These are phyloP conservation scores for Trichoderma harzianum DNA, from an alignment of 2,329 filamentous ascomycete genomes.

Conservation along the genomic window DNA sequence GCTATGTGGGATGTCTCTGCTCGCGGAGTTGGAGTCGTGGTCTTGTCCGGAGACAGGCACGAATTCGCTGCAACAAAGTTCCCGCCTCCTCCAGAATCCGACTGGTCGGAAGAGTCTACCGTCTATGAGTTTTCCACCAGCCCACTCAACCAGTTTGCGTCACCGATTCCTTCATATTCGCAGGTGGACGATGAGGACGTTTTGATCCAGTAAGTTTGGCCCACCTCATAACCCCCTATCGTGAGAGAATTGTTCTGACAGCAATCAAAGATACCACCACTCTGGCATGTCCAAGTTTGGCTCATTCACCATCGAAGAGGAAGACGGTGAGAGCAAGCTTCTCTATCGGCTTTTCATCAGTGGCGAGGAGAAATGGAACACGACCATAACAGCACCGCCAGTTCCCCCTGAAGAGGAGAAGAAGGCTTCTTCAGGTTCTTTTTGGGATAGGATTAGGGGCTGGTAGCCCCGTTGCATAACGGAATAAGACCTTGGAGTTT, in stretches of 20 bases:
- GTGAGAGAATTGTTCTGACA: conserved; percentile 9
- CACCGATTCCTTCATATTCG: conserved; percentile 77
- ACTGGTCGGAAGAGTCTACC: conserved; percentile 60
- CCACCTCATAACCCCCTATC: background rate
- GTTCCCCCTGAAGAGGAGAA: conserved; percentile 26
- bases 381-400: conserved; percentile 46
- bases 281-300: conserved; percentile 89
- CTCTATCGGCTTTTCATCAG: conserved; percentile 81
- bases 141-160: conserved; percentile 90
- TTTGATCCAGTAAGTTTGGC: conserved; percentile 66
- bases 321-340: conserved; percentile 63
- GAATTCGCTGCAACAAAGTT: conserved; percentile 90
- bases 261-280: conserved; percentile 62
- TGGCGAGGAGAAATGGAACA: conserved; percentile 74
- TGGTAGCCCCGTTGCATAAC: background rate
- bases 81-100: conserved; percentile 57
- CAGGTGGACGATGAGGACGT: conserved; percentile 82
- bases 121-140: conserved; percentile 92
- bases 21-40: conserved; percentile 70
- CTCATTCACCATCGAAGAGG: conserved; percentile 64
- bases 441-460: conserved; percentile 42
- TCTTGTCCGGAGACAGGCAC: conserved; percentile 90
- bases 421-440: conserved; percentile 33
- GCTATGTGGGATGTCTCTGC: conserved; percentile 88
- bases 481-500: background rate